Percentiles rank a stretch among this genome's conserved stretches.
phyloP scores from a whole-genome alignment of 768 basidiomycete species.

The Termitomyces titanicus region DNA sequence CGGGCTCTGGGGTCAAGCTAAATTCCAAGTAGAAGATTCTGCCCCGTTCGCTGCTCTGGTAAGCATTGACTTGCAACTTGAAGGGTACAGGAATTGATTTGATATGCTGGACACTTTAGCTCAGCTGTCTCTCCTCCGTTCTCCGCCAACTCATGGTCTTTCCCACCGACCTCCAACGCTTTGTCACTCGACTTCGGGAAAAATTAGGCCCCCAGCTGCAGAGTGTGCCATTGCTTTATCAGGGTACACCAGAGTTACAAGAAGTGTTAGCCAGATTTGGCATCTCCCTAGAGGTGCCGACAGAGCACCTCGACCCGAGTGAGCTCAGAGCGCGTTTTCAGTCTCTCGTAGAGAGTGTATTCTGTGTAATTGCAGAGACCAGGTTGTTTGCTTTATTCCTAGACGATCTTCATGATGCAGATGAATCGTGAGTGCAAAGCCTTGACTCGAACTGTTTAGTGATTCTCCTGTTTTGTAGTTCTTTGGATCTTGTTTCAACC shows the following conservation, averaged over 20 bases:
- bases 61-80: not conserved
- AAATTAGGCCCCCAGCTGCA: slow-evolving; percentile 67
- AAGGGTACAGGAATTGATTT: not conserved
- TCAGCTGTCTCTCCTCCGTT: slow-evolving; percentile 67
- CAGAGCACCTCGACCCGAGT: slow-evolving; percentile 50
- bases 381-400: slow-evolving; percentile 68
- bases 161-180: slow-evolving; percentile 64
- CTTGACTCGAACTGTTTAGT: not conserved
- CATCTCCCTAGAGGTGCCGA: slow-evolving; percentile 45
- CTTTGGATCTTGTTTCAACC: slow-evolving; percentile 62
- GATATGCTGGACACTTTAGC: slow-evolving; percentile 29
- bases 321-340: slow-evolving; percentile 72
- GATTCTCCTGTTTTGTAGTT: slow-evolving; percentile 33
- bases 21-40: slow-evolving; percentile 61
- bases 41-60: slow-evolving; percentile 64
- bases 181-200: slow-evolving; percentile 54
- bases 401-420: slow-evolving; percentile 74
- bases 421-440: slow-evolving; percentile 47
- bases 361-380: slow-evolving; percentile 65
- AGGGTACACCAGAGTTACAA: slow-evolving; percentile 65
- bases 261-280: slow-evolving; percentile 58
- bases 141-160: slow-evolving; percentile 74
- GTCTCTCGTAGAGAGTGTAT: slow-evolving; percentile 66
- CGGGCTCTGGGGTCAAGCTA: slow-evolving; percentile 76
- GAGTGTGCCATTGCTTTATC: slow-evolving; percentile 67